Evolutionary conservation across 805 yeast species (phyloP).

Genomic region (Candida oleophila): DNA sequence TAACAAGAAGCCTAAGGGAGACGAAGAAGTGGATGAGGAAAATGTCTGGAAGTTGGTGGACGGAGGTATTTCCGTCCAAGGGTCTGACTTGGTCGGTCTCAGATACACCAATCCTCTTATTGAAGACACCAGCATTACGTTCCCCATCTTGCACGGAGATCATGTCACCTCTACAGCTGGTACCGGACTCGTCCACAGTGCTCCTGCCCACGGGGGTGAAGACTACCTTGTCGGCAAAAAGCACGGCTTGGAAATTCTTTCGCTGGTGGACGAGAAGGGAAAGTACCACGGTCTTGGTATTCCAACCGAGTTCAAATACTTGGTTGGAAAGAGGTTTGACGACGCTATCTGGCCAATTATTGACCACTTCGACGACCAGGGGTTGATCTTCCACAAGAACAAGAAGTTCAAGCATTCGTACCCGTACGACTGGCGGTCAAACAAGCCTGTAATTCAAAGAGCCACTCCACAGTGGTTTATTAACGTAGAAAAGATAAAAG

Average conservation of each 20-base stretch:
- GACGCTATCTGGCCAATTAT: constrained; percentile 50
- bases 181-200: constrained; percentile 94
- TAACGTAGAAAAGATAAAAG: constrained; percentile 73
- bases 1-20: constrained; percentile 6
- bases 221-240: constrained; percentile 74
- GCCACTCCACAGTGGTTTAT: constrained; percentile 98
- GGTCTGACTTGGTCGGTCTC: constrained; percentile 24
- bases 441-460: constrained; percentile 90
- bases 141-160: constrained; percentile 72
- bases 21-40: constrained; percentile 5
- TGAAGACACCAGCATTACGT: constrained; percentile 19
- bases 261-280: constrained; percentile 82
- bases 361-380: constrained; percentile 38
- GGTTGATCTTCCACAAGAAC: constrained; percentile 50
- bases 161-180: constrained; percentile 84
- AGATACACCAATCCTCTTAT: constrained; percentile 59
- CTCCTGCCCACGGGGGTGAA: constrained; percentile 97
- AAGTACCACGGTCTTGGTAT: constrained; percentile 47
- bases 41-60: neutral
- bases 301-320: constrained; percentile 43
- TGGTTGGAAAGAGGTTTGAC: constrained; percentile 44
- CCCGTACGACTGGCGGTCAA: constrained; percentile 97
- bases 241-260: constrained; percentile 56
- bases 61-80: constrained; percentile 14
- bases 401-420: constrained; percentile 71